These are phyloP conservation scores for Crithidia acanthocephali DNA, from an alignment of 208 protist genomes.

Conservation along the genomic window DNA sequence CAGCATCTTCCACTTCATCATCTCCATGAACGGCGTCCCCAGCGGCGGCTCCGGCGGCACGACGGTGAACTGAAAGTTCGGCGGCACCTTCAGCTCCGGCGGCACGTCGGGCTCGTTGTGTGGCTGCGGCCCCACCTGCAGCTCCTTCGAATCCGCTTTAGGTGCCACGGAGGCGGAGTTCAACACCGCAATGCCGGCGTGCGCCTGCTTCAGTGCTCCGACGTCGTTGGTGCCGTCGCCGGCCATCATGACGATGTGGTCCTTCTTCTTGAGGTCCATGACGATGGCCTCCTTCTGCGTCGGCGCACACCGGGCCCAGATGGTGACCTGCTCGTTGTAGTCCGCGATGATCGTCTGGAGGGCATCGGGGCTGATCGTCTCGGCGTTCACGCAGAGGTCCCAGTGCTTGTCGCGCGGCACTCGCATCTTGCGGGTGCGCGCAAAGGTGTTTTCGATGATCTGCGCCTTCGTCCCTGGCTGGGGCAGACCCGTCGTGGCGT, in stretches of 20 bases:
- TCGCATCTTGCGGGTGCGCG: slow-evolving; percentile 40
- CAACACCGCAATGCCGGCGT: slow-evolving; percentile 97
- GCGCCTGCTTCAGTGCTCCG: slow-evolving; percentile 98
- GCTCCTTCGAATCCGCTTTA: slow-evolving; percentile 34
- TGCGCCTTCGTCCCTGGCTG: slow-evolving; percentile 23
- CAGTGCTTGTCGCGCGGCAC: slow-evolving; percentile 57
- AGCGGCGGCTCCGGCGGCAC: slow-evolving; percentile 63
- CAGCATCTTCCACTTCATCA: slow-evolving; percentile 78
- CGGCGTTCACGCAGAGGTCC: slow-evolving; percentile 90
- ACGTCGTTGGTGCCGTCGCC: slow-evolving; percentile 98
- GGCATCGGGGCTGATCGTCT: slow-evolving; percentile 41
- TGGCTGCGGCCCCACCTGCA: slow-evolving; percentile 60
- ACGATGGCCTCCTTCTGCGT: slow-evolving; percentile 93
- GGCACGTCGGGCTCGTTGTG: slow-evolving; percentile 91
- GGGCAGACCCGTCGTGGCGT: slow-evolving; percentile 52
- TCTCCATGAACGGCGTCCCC: slow-evolving; percentile 76
- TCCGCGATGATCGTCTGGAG: slow-evolving; percentile 57
- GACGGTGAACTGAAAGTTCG: slow-evolving; percentile 85
- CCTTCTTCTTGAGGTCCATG: slow-evolving; percentile 82
- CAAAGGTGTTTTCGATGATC: slow-evolving; percentile 69
- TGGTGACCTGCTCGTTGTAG: slow-evolving; percentile 83
- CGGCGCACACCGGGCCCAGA: slow-evolving; percentile 92
- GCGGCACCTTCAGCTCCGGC: slow-evolving; percentile 73
- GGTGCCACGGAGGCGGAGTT: slow-evolving; percentile 79
- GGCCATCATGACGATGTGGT: slow-evolving; percentile 91